These are phyloP conservation scores for Didymella arachidicola DNA, from an alignment of 2,329 filamentous ascomycete species.

Conservation along the genomic window DNA sequence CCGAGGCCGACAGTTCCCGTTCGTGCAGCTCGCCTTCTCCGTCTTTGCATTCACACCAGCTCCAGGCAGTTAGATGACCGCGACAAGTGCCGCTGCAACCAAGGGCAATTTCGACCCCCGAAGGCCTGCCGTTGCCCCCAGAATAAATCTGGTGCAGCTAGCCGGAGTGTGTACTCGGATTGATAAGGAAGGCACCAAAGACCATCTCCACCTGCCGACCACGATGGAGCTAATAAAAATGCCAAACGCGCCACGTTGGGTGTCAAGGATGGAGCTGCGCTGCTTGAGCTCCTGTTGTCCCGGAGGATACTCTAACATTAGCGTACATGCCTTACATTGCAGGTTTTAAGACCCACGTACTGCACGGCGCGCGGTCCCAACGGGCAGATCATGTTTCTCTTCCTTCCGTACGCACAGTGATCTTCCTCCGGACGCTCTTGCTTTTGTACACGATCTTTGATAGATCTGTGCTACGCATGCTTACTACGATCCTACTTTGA, in stretches of 20 bases:
- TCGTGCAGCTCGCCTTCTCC: constrained; percentile 11
- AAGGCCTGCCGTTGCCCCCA: constrained; percentile 6
- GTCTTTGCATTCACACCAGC: constrained; percentile 4
- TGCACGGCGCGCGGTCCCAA: constrained; percentile 8
- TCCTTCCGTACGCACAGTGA: constrained; percentile 11
- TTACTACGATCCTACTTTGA: neutral
- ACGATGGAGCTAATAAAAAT: constrained; percentile 15
- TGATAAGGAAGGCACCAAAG: neutral
- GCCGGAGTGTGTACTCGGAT: constrained; percentile 7
- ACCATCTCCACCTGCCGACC: constrained; percentile 15
- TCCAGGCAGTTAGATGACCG: constrained; percentile 7
- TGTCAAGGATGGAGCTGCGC: constrained; percentile 17
- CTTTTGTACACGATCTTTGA: constrained; percentile 5
- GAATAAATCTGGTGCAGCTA: constrained; percentile 4
- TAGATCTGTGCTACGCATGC: constrained; percentile 12
- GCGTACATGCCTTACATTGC: constrained; percentile 2
- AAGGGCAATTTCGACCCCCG: neutral
- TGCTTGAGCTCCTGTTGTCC: constrained; percentile 8
- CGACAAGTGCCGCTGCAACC: neutral
- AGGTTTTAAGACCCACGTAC: constrained; percentile 16
- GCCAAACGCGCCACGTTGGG: constrained; percentile 20
- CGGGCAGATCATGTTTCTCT: constrained; percentile 17
- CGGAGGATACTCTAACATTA: neutral
- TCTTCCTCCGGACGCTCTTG: constrained; percentile 1
- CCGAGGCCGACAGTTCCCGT: neutral